Percentiles rank a stretch among this genome's conserved stretches.
Conservation (phyloP, 2,329 filamentous ascomycete genomes). For the Sarocladium strictum region DNA sequence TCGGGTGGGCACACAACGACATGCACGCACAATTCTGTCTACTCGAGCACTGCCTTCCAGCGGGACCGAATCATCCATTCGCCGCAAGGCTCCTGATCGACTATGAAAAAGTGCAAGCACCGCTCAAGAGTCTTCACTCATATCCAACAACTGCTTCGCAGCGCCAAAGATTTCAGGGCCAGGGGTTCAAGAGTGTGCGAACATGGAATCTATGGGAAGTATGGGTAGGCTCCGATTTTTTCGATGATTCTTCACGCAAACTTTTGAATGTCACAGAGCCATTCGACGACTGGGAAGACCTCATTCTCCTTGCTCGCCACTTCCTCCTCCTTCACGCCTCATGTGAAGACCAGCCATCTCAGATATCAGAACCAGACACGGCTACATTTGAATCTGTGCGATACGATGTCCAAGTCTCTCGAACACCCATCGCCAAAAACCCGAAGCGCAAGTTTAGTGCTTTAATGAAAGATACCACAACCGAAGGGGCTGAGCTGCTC, state of each 20-base stretch:
- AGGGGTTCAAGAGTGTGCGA: conserved; percentile 61
- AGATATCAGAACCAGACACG: not conserved
- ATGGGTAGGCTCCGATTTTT: conserved; percentile 66
- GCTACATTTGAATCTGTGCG: not conserved
- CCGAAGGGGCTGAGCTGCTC: conserved; percentile 36
- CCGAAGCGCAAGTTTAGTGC: conserved; percentile 55
- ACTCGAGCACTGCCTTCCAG: conserved; percentile 79
- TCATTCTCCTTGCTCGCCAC: conserved; percentile 76
- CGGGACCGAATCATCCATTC: conserved; percentile 74
- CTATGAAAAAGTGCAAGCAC: conserved; percentile 74
- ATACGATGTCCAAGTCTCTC: not conserved
- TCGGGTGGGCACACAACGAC: conserved; percentile 62
- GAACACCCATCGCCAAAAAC: conserved; percentile 6
- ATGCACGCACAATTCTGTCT: conserved; percentile 71
- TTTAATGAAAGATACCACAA: conserved; percentile 34
- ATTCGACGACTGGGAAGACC: conserved; percentile 97
- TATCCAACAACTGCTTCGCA: conserved; percentile 67
- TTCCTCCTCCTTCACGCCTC: conserved; percentile 71
- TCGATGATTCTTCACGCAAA: conserved; percentile 52
- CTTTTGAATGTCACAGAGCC: conserved; percentile 66
- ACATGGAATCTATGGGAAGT: conserved; percentile 73
- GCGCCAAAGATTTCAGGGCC: conserved; percentile 55
- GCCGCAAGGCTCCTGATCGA: conserved; percentile 79
- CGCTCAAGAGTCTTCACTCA: conserved; percentile 64
- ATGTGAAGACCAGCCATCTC: not conserved